These are phyloP conservation scores for Hygrocybe coccinea DNA, from an alignment of 768 basidiomycete genomes.

Conservation along the genomic window DNA sequence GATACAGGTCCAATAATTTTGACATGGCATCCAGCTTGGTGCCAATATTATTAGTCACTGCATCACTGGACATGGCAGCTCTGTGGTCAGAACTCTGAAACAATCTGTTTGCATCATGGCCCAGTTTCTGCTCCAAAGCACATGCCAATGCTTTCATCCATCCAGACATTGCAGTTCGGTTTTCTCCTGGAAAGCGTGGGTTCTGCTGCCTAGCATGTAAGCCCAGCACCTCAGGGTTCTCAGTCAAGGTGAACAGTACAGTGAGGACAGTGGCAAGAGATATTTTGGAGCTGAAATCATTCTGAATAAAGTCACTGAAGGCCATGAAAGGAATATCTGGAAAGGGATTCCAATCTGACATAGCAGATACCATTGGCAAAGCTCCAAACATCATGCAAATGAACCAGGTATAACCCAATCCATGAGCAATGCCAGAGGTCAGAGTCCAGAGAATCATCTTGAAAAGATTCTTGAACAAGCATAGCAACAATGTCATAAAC, in stretches of 20 bases:
- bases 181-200: neutral
- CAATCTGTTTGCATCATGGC: neutral
- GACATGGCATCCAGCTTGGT: neutral
- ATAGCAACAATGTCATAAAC: no score
- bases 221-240: conserved; percentile 2
- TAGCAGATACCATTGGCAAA: no score
- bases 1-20: no score
- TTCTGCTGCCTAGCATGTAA: conserved; percentile 2
- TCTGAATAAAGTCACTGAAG: neutral
- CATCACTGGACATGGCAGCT: neutral
- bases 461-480: no score
- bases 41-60: neutral
- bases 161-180: neutral
- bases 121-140: neutral
- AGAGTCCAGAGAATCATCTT: no score
- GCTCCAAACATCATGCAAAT: no score
- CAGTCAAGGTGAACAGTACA: neutral
- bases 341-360: neutral
- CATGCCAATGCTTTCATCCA: neutral
- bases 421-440: no score
- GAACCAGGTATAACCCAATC: no score
- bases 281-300: neutral
- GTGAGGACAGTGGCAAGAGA: conserved; percentile 1
- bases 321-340: conserved; percentile 1
- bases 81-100: neutral